Evolutionary conservation across 768 basidiomycete genomes (phyloP).

Genomic region (Candolleomyces aberdarensis): DNA sequence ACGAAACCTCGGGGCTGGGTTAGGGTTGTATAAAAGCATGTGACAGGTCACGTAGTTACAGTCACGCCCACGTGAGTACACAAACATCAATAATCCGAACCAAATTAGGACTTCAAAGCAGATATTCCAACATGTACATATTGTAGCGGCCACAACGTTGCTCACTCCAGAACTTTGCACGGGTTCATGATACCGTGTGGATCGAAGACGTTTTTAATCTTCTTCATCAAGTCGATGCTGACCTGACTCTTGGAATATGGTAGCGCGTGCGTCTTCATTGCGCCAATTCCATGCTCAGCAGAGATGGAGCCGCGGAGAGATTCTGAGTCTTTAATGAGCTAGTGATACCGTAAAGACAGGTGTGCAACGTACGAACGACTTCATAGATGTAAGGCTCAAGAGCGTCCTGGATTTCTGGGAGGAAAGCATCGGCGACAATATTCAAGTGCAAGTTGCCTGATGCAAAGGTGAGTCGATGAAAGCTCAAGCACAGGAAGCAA

Average conservation of each 20-base stretch:
- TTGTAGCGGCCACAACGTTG: background rate
- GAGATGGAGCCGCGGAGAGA: constrained; percentile 88
- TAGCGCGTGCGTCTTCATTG: constrained; percentile 90
- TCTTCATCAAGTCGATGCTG: constrained; percentile 87
- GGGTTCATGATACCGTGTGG: constrained; percentile 93
- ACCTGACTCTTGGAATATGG: constrained; percentile 79
- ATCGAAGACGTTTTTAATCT: constrained; percentile 86
- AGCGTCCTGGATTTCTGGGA: constrained; percentile 78
- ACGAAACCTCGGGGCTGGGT: constrained; percentile 22
- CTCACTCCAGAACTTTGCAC: constrained; percentile 66
- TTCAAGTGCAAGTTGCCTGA: constrained; percentile 94
- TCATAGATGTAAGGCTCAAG: constrained; percentile 97
- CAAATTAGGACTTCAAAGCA: background rate
- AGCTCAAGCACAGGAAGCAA: constrained; percentile 6
- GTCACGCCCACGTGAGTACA: constrained; percentile 11
- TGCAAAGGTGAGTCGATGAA: background rate
- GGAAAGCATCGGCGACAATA: constrained; percentile 78
- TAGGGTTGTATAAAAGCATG: constrained; percentile 23
- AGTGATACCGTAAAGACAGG: background rate
- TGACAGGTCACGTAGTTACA: constrained; percentile 12
- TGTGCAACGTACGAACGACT: constrained; percentile 63
- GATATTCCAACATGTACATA: background rate
- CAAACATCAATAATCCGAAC: background rate
- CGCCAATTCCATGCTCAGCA: constrained; percentile 96
- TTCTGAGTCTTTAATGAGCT: constrained; percentile 35